A percentile compares a stretch with the other conserved stretches of the same genome.
phyloP scores from a whole-genome alignment of 257 asterid species.

The Solanum corneliomulleri region DNA sequence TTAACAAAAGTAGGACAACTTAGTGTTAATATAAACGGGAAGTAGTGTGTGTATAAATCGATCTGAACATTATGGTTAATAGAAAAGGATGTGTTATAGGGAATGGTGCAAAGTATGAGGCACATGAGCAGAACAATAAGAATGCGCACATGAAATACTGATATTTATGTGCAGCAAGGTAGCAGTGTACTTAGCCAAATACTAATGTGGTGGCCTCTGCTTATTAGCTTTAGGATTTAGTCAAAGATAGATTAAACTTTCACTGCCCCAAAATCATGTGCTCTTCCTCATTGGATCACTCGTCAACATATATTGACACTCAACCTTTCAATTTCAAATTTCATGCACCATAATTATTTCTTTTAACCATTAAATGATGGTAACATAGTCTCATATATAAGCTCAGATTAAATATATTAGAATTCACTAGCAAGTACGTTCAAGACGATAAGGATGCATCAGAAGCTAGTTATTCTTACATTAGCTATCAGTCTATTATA shows the following conservation, averaged over 20 bases:
- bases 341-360: background rate
- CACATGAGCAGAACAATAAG: background rate
- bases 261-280: conserved; percentile 32
- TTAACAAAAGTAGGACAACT: background rate
- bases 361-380: background rate
- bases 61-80: fast-evolving
- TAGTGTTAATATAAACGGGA: background rate
- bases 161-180: background rate
- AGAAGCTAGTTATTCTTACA: background rate
- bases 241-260: conserved; percentile 27
- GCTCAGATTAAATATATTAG: background rate
- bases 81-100: conserved; percentile 14
- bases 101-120: conserved; percentile 29
- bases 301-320: conserved; percentile 3
- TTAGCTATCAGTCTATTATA: background rate
- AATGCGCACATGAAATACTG: background rate
- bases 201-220: background rate
- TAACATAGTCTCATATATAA: background rate
- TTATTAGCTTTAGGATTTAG: conserved; percentile 29
- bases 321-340: background rate
- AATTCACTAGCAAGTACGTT: background rate
- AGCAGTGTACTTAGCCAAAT: background rate
- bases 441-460: background rate
- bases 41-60: background rate
- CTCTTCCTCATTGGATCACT: conserved; percentile 54